Base-by-base conservation (phyloP, 192 early-diverging fungal genomes). In the Rhizophagus clarus region DNA sequence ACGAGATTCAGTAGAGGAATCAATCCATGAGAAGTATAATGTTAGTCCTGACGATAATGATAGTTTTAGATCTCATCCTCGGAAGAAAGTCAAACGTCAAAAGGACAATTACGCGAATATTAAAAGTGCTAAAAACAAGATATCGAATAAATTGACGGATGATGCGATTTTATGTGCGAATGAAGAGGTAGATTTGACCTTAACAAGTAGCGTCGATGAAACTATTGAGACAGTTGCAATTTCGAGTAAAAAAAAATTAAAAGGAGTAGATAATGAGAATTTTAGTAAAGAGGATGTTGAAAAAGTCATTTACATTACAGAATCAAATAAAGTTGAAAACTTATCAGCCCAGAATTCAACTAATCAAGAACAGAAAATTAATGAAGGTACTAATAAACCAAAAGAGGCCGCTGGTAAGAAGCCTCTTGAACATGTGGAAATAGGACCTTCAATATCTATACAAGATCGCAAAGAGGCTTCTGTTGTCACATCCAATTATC, bases 61-160 rank as follows among this genome's bases (percentile, higher is more conserved):
- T 12, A n/a, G 24, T 67, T 24, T 17, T n/a, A 31, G 10, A 67
- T 67, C 64, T 15, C 64, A 67, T 67, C 15, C 31, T 31, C 64
- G 64, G 20, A 67, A 67, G 31, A 67, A 67, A 15, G 9, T 31
- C 4, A 67, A 67, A 67, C 64, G 28, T 67, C 64, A 67, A 31
- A 31, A n/a, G 64, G 31, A 67, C 0, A 67, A 4, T 17, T 29
- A 67, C 3, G 2, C 11, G 5, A 31, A 67, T 67, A n/a, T 67
- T 56, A 29, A 67, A 31, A 67, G 14, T 67, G 28, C 26, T 24
- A 63, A 63, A 1, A 45, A 20, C 0, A 56, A 56, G 51, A 7
- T 14, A 14, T 12, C 14, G 11, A 49, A 49, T 49, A 0, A 56
- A 22, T 20, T 20, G 17, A 7, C 51, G 0, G 5, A 51, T 51